phyloP scores from a whole-genome alignment of 139 green algal genomes.

The Pleodorina starrii region DNA sequence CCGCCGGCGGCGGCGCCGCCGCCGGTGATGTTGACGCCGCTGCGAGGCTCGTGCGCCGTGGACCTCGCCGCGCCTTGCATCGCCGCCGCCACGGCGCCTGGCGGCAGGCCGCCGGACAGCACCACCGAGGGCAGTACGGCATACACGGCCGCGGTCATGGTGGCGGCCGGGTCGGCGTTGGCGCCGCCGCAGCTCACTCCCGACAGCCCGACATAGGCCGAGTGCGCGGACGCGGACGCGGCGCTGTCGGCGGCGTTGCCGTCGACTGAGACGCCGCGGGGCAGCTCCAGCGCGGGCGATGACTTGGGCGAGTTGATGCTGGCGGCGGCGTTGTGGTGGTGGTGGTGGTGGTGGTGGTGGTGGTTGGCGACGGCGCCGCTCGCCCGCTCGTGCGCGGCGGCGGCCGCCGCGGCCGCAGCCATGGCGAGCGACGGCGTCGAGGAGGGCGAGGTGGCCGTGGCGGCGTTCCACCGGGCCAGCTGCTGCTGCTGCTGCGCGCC shows the following conservation, averaged over 20 bases:
- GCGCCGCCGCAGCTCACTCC: not conserved
- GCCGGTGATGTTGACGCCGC: no score
- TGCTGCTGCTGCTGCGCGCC: not conserved
- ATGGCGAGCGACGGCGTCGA: not conserved
- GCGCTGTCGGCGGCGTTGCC: not conserved
- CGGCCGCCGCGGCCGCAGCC: not conserved
- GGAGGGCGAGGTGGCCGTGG: not conserved
- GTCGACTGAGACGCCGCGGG: not conserved
- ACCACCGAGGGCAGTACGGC: constrained; percentile 25
- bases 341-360: not conserved
- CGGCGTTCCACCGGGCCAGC: not conserved
- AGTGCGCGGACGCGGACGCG: not conserved
- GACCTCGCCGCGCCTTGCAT: no score
- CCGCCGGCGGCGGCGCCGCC: no score
- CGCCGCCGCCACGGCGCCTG: no score
- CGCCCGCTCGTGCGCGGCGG: not conserved
- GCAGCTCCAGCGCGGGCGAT: not conserved
- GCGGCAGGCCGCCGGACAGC: not conserved
- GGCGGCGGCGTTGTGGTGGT: not conserved
- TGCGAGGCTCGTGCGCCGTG: no score
- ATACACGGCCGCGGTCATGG: constrained; percentile 1
- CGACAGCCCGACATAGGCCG: not conserved
- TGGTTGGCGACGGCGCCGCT: not conserved
- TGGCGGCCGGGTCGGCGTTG: not conserved
- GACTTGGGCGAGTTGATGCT: constrained; percentile 18